Base-by-base conservation (phyloP, 2,329 filamentous ascomycete species). In the Niveomyces coronatus region DNA sequence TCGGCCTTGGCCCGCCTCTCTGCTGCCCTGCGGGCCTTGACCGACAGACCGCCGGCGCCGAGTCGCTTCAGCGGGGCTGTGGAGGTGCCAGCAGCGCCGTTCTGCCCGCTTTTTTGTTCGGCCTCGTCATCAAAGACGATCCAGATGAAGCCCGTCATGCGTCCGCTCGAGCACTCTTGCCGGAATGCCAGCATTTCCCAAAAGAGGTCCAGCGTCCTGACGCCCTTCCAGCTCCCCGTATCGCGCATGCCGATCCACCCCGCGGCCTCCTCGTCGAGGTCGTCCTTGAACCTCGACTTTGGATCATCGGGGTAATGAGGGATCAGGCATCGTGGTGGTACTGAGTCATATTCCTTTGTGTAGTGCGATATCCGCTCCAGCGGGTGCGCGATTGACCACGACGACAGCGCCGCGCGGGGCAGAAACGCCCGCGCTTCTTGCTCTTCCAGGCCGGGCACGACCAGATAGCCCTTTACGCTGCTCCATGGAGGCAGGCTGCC, bases 171-270 rank as follows among this genome's bases (percentile, higher is more conserved):
- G 53, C 91, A 98, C 54, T 98, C 91, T 56, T 96, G 91, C 40
- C 91, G 72, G 54, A 85, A 96, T 0, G 88, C 82, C 89, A 98
- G 96, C 72, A 94, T 83, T 45, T 98, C 91, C 91, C 91, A 98
- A 53, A 98, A 98, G 48, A 88, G 79, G n/a, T 88, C 84, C 28
- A 98, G 64, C 0, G 78, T 83, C 54, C 73, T 80, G 17, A 95
- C 79, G 43, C 82, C 87, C 54, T 79, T 83, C 91, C 91, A 98
- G 40, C 75, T 70, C 0, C 83, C 83, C 3, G 65, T 62, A 18
- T 65, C 69, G 47, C 74, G 72, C 47, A 71, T 62, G 38, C 63
- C 63, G 5, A 62, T 62, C 2, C 72, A 67, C 20, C 75, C 74
- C 1, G 74, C 70, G 0, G 84, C 70, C 53, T 93, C 86, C 22